A percentile compares a stretch with the other conserved stretches of the same genome.
Evolutionary conservation across 176 grass and related monocot genomes (phyloP).

Genomic region (Zea luxurians): DNA sequence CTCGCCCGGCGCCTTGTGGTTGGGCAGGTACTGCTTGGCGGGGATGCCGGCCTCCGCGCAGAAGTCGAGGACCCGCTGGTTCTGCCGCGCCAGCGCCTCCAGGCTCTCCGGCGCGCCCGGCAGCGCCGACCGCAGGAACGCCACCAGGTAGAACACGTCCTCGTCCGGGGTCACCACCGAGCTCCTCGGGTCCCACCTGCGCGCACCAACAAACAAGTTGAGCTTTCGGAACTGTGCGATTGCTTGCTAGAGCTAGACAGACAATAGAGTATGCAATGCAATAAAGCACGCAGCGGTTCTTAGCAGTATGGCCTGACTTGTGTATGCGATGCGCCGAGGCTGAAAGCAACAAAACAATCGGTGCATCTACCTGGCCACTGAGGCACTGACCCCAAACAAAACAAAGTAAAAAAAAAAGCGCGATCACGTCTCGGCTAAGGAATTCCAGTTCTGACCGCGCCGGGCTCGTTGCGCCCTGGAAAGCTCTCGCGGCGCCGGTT

Average conservation of each 20-base stretch:
- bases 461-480: background rate
- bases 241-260: no score
- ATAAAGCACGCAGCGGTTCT: background rate
- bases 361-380: constrained; percentile 14
- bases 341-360: constrained; percentile 21
- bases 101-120: constrained; percentile 55
- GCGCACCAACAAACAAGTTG: background rate
- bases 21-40: constrained; percentile 85
- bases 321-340: background rate
- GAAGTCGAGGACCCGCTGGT: constrained; percentile 69
- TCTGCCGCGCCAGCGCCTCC: constrained; percentile 60
- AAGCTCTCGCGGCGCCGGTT: constrained; percentile 28
- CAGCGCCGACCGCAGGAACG: constrained; percentile 76
- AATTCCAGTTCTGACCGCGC: background rate
- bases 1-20: constrained; percentile 59
- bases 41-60: constrained; percentile 57
- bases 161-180: constrained; percentile 81
- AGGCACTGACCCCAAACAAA: constrained; percentile 2
- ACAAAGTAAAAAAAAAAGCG: constrained; percentile 5
- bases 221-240: background rate
- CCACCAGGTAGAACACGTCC: constrained; percentile 93
- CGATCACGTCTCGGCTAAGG: background rate
- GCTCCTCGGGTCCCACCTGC: constrained; percentile 85
- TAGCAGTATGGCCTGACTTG: background rate
- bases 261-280: no score